phyloP scores from a whole-genome alignment of 306 rosid genomes.

The Sicyos edulis region DNA sequence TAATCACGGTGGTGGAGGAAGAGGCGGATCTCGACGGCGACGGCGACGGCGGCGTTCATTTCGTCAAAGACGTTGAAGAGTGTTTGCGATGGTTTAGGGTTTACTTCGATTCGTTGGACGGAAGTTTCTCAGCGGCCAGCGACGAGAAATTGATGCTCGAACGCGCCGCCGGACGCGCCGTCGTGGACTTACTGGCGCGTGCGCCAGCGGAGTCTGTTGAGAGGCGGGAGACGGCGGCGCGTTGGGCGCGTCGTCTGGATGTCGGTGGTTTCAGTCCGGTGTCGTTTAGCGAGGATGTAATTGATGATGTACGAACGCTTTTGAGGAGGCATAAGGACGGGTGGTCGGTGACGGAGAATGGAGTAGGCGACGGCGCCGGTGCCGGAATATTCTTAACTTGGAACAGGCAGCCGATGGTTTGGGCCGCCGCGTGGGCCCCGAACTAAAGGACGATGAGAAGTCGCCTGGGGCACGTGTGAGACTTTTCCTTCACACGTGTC shows the following conservation, averaged over 20 bases:
- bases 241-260: conserved; percentile 73
- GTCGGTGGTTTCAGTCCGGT: conserved; percentile 48
- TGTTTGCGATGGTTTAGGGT: conserved; percentile 94
- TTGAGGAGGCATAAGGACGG: conserved; percentile 87
- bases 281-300: conserved; percentile 76
- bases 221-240: conserved; percentile 57
- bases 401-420: conserved; percentile 87
- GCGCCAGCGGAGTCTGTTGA: conserved; percentile 48
- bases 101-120: conserved; percentile 79
- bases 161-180: conserved; percentile 67
- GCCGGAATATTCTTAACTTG: conserved; percentile 81
- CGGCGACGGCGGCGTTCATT: conserved; percentile 60
- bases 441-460: conserved; percentile 21
- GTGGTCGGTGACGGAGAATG: conserved; percentile 65
- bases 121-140: conserved; percentile 61
- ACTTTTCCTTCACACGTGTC: not conserved
- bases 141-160: conserved; percentile 73
- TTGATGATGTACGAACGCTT: conserved; percentile 76
- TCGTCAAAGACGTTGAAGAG: conserved; percentile 66
- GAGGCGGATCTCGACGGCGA: conserved; percentile 75
- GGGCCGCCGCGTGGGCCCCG: conserved; percentile 95
- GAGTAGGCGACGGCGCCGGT: not conserved
- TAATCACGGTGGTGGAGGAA: conserved; percentile 76
- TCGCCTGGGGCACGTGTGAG: conserved; percentile 38
- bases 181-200: conserved; percentile 74